Evolutionary conservation across 306 rosid genomes (phyloP).

Genomic region (Dalbergia cochinchinensis): DNA sequence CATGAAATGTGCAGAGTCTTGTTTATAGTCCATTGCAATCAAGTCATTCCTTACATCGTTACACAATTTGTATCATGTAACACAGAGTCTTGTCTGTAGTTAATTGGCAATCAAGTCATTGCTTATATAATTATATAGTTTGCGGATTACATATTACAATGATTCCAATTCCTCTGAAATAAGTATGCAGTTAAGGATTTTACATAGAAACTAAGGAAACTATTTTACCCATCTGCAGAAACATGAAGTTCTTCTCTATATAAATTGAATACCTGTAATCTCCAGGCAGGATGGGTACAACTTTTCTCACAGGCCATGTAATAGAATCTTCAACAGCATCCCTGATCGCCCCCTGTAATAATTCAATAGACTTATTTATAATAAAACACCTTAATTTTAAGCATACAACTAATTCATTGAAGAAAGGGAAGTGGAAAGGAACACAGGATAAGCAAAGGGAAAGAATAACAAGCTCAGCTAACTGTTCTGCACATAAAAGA

Average conservation of each 20-base stretch:
- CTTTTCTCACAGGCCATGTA: conserved; percentile 96
- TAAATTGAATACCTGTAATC: conserved; percentile 80
- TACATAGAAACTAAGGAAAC: background rate
- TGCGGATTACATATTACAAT: background rate
- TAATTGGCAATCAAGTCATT: background rate
- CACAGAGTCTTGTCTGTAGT: too few species aligned
- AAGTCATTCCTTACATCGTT: background rate
- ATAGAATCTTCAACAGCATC: conserved; percentile 96
- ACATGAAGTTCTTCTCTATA: conserved; percentile 2
- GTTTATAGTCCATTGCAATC: conserved; percentile 1
- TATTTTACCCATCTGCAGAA: conserved; percentile 5
- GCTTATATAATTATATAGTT: background rate
- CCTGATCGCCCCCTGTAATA: conserved; percentile 76
- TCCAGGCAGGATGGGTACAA: conserved; percentile 92
- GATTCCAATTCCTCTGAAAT: conserved; percentile 13
- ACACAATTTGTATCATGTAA: too few species aligned
- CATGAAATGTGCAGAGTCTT: background rate
- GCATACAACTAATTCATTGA: conserved; percentile 14
- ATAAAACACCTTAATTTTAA: conserved; percentile 32
- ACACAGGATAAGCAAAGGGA: background rate
- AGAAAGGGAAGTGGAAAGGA: conserved; percentile 2
- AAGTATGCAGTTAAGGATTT: conserved; percentile 12
- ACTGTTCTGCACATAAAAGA: conserved; percentile 22
- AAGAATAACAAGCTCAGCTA: conserved; percentile 29
- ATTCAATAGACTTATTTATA: conserved; percentile 43